Evolutionary conservation across 208 protist genomes (phyloP).

Genomic region (Entamoeba invadens): DNA sequence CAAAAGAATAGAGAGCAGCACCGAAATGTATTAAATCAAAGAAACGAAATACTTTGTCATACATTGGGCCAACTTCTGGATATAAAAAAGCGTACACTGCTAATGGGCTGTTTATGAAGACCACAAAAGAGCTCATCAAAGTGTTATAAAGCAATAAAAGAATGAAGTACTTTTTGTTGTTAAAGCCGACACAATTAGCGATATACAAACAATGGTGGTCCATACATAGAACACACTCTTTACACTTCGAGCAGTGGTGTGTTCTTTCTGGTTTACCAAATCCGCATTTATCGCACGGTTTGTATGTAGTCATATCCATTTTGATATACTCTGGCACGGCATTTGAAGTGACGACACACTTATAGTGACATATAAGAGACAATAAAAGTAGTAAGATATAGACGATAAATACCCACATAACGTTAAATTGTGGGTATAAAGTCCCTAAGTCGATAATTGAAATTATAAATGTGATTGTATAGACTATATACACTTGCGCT

Average conservation of each 20-base stretch:
- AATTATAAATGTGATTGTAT: not conserved
- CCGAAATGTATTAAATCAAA: not conserved
- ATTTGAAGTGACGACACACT: not conserved
- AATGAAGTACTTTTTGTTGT: not conserved
- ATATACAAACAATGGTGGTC: constrained; percentile 50
- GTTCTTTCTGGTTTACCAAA: constrained; percentile 27
- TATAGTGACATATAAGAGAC: not conserved
- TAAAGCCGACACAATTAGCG: not conserved
- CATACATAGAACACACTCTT: constrained; percentile 42
- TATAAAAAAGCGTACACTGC: not conserved
- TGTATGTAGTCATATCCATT: not conserved
- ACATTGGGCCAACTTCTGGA: not conserved
- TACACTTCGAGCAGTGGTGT: constrained; percentile 44
- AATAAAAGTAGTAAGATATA: not conserved
- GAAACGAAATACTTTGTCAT: not conserved
- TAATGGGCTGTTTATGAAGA: not conserved
- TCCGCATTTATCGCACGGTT: not conserved
- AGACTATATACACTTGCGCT: not conserved
- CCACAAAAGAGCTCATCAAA: not conserved
- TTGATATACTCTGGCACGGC: not conserved
- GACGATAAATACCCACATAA: not conserved
- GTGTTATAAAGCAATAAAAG: not conserved
- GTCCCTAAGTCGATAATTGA: not conserved
- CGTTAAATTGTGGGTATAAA: not conserved
- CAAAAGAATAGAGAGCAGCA: not conserved